Conservation (phyloP, 2,329 filamentous ascomycete species). For the Xylaria polymorpha region DNA sequence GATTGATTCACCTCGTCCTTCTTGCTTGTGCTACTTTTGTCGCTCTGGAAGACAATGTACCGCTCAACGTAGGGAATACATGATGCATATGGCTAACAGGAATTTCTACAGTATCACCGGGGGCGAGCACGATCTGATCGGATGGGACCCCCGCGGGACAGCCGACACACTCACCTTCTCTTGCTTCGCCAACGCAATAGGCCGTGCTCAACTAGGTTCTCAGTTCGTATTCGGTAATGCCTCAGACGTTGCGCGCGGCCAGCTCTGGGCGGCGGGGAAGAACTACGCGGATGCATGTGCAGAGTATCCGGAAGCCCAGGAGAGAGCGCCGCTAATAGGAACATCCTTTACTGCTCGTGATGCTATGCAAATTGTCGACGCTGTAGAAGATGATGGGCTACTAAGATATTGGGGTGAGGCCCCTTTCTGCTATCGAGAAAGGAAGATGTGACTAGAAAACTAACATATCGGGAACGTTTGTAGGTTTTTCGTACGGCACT, state of each 20-base stretch:
- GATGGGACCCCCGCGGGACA: slow-evolving; percentile 47
- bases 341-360: slow-evolving; percentile 54
- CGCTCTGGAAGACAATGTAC: not conserved
- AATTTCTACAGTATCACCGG: slow-evolving; percentile 42
- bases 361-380: slow-evolving; percentile 54
- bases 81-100: slow-evolving; percentile 1
- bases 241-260: slow-evolving; percentile 39
- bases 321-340: slow-evolving; percentile 46
- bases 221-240: slow-evolving; percentile 32
- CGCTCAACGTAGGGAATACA: not conserved
- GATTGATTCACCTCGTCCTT: not conserved
- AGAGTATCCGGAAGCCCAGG: slow-evolving; percentile 38
- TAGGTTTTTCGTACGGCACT: slow-evolving; percentile 57
- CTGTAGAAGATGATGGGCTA: slow-evolving; percentile 53
- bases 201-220: slow-evolving; percentile 15
- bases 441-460: not conserved
- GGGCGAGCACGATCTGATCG: slow-evolving; percentile 45
- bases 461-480: slow-evolving; percentile 17
- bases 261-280: slow-evolving; percentile 37
- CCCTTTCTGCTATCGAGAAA: not conserved
- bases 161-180: slow-evolving; percentile 40
- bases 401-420: slow-evolving; percentile 53
- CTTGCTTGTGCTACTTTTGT: not conserved
- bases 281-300: slow-evolving; percentile 45
- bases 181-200: slow-evolving; percentile 36